Base-by-base conservation (phyloP, 148 eudicot genomes). In the Heliamphora exappendiculata region DNA sequence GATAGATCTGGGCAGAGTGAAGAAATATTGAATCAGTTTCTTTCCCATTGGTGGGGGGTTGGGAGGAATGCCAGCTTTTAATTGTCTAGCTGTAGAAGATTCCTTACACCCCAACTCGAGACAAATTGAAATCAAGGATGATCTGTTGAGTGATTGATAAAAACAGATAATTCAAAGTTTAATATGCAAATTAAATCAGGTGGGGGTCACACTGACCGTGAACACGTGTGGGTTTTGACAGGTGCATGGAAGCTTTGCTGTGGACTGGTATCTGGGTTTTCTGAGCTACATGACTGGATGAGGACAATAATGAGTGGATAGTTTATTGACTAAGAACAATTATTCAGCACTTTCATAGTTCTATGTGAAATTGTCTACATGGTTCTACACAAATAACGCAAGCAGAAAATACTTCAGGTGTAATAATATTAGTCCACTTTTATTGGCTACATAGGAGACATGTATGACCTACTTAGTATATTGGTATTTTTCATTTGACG, bases 31-130 rank as follows among this genome's bases (percentile, higher is more conserved):
- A 39, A 51, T n/a, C 22, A 41, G 31, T 71, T 51, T 71, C 37
- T 2, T 34, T 33, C 37, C 14, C 58, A 14, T 4, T 45, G 68
- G 60, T 19, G 47, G 60, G 11, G 70, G 47, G 45, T 49, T 34
- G 45, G 71, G 71, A 65, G 36, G 57, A 63, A 65, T 76, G 78
- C 36, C 76, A 73, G 76, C 66, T 26, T 42, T 58, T 1, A 3
- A 26, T 16, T 58, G 76, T 58, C 76, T 41, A 24, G 24, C 66
- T 41, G 66, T 39, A 24, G 9, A 26, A 36, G 50, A 73, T 73
- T 73, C 65, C 14, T 51, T 45, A 19, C 26, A 1, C 8, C 12
- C 75, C 45, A 72, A 33, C 60, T 71, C 34, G n/a, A 9, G 71
- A 67, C 60, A 72, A 72, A 34, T 33, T 29, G 44, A 71, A 51